phyloP scores from a whole-genome alignment of 305 asterid genomes.

The Rubia balearica region DNA sequence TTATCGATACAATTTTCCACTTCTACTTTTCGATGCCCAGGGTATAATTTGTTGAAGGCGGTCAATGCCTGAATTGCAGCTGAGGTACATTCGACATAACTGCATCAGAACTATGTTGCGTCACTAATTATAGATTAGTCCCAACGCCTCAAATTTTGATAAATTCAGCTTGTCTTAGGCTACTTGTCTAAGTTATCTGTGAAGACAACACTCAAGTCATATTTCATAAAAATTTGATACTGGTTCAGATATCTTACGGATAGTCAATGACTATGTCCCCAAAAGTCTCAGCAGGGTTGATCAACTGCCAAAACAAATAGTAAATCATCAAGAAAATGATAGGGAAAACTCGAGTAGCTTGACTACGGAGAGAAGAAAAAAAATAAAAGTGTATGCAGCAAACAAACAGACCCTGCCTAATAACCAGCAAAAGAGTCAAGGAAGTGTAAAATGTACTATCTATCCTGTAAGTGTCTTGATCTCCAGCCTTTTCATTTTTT shows the following conservation, averaged over 20 bases:
- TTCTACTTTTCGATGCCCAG: slow-evolving; percentile 87
- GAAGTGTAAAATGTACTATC: neutral
- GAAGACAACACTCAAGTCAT: neutral
- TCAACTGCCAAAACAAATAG: slow-evolving; percentile 41
- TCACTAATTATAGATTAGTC: slow-evolving; percentile 11
- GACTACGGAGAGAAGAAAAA: no score
- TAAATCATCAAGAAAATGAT: slow-evolving; percentile 2
- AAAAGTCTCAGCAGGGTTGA: slow-evolving; percentile 98
- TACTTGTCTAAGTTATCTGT: neutral
- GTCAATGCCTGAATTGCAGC: slow-evolving; percentile 91
- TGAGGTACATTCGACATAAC: slow-evolving; percentile 97
- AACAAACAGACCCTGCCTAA: neutral
- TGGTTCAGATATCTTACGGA: slow-evolving; percentile 64
- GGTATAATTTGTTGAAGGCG: slow-evolving; percentile 66
- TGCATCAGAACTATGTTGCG: slow-evolving; percentile 23
- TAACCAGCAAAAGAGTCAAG: neutral
- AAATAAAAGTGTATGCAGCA: neutral
- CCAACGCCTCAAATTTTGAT: neutral
- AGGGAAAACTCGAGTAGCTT: neutral
- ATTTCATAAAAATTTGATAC: slow-evolving; percentile 8
- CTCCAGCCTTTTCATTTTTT: neutral
- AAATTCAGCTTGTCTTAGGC: neutral
- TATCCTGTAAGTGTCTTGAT: neutral
- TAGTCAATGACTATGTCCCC: slow-evolving; percentile 97
- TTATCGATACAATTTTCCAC: slow-evolving; percentile 58